phyloP scores from a whole-genome alignment of 1,284 basidiomycete species.

The Sanghuangporus sanghuang region DNA sequence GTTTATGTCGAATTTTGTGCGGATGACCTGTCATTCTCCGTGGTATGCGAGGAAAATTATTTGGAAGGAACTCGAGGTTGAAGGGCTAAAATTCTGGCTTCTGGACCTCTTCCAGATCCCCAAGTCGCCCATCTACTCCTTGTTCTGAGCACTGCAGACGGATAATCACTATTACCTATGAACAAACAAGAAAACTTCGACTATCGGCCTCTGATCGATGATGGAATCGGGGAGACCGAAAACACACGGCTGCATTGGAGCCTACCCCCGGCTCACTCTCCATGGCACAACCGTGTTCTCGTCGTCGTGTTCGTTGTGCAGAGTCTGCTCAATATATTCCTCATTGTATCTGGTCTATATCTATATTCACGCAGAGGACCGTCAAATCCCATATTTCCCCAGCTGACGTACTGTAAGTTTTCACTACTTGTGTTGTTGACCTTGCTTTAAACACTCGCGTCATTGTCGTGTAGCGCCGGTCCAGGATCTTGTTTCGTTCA shows the following conservation, averaged over 20 bases:
- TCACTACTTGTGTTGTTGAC: neutral
- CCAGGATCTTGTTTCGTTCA: constrained; percentile 20
- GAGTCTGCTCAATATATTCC: neutral
- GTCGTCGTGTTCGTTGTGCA: neutral
- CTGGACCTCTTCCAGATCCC: neutral
- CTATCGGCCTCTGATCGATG: neutral
- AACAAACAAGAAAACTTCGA: neutral
- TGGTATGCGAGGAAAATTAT: no score
- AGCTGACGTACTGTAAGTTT: neutral
- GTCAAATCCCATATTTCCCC: neutral
- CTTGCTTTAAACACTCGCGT: neutral
- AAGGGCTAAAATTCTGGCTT: no score
- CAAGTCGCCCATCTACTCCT: neutral
- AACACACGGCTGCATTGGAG: neutral
- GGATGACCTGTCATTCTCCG: no score
- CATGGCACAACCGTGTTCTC: neutral
- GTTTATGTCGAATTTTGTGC: no score
- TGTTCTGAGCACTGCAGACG: neutral
- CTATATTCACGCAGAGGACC: neutral
- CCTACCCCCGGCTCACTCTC: neutral
- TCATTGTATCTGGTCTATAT: neutral
- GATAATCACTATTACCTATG: neutral
- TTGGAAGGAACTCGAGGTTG: no score
- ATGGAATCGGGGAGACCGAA: neutral
- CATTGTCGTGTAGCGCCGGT: constrained; percentile 20